These are phyloP conservation scores for Carex myosuroides DNA, from an alignment of 176 grass and related monocot genomes.

Conservation along the genomic window DNA sequence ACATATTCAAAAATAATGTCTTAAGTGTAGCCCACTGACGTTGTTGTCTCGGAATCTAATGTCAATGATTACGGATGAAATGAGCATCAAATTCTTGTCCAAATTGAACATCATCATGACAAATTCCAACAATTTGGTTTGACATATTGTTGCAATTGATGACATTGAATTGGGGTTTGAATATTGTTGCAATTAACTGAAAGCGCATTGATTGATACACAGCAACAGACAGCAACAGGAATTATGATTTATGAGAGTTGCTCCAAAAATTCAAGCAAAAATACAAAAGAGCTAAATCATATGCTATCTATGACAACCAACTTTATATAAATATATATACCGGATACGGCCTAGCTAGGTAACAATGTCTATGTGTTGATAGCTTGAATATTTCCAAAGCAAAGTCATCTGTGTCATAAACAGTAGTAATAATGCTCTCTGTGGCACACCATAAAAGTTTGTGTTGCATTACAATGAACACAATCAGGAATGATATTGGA, in stretches of 20 bases:
- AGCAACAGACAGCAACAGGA: neutral
- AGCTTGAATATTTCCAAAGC: neutral
- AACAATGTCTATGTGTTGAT: neutral
- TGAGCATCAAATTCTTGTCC: neutral
- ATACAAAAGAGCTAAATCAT: neutral
- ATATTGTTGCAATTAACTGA: neutral
- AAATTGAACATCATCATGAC: neutral
- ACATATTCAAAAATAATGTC: too few relatives aligned
- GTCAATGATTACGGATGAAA: too few relatives aligned
- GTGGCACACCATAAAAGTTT: neutral
- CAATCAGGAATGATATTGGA: conserved; percentile 8
- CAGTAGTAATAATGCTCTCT: neutral
- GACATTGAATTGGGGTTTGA: neutral
- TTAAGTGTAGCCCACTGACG: too few relatives aligned
- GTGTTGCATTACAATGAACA: neutral
- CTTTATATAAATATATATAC: neutral
- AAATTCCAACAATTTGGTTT: neutral
- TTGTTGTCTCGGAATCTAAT: too few relatives aligned
- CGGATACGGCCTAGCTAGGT: neutral
- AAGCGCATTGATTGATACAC: neutral
- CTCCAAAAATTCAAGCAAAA: neutral
- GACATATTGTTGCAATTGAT: neutral
- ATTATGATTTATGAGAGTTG: neutral
- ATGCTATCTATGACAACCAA: neutral
- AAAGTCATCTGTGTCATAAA: neutral